phyloP scores from a whole-genome alignment of 1,284 basidiomycete species.

The Ceratobasidium papillatum region DNA sequence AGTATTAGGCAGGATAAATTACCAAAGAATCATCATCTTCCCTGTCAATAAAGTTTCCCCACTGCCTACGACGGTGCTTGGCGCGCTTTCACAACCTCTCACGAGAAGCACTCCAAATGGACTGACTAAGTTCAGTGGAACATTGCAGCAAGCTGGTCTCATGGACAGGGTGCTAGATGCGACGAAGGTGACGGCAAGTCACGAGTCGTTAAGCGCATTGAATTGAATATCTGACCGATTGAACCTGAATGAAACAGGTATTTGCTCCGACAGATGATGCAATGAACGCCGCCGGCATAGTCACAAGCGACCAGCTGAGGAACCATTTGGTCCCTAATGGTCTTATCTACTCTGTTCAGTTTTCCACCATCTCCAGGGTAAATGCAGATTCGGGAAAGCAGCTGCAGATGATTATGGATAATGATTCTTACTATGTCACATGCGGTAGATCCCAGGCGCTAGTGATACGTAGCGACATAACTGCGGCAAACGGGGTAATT shows the following conservation, averaged over 20 bases:
- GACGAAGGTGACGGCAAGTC: background rate
- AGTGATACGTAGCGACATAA: conserved; percentile 6
- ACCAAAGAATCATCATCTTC: background rate
- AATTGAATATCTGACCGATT: background rate
- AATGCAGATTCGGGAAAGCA: background rate
- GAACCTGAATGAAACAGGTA: background rate
- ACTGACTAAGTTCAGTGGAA: background rate
- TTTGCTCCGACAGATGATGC: conserved; percentile 7
- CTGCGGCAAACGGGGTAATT: background rate
- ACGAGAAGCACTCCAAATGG: background rate
- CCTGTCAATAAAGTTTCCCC: background rate
- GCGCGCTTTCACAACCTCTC: background rate
- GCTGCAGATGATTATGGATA: background rate
- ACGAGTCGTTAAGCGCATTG: too few relatives aligned
- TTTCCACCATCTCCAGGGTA: background rate
- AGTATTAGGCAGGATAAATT: background rate
- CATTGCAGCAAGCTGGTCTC: background rate
- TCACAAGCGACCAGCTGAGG: conserved; percentile 13
- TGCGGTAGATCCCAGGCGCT: conserved; percentile 5
- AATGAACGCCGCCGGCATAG: background rate
- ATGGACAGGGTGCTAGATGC: background rate
- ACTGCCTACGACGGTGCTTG: background rate
- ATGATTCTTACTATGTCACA: background rate
- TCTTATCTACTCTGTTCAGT: background rate
- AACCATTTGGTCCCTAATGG: conserved; percentile 3